Base-by-base conservation (phyloP, 768 basidiomycete genomes). In the Sarcodon aspratus region DNA sequence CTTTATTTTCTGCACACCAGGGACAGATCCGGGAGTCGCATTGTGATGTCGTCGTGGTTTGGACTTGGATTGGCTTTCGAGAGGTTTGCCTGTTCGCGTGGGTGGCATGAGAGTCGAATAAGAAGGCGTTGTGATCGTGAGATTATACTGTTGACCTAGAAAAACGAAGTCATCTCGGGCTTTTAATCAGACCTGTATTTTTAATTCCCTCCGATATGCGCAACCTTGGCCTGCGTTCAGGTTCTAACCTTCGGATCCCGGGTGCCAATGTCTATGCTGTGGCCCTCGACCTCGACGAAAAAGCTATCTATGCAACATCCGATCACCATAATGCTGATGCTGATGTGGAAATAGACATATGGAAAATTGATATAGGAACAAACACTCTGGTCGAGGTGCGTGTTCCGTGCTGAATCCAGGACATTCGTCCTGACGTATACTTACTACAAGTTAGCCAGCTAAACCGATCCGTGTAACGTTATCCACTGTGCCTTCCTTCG, bases 1-100 rank as follows among this genome's bases (percentile, higher is more conserved):
- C 63, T 96, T 97, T 54, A 95, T 67, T 65, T 91, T 96, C 56
- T 85, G 85, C 6, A 92, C 75, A 12, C 92, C 91, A 3, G 82
- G 83, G 6, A 70, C 46, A 3, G 59, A 63, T 49, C 56, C 27
- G 1, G 48, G 38, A n/a, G 33, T 36, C 13, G 47, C 33, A 27
- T 57, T 51, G 12, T 55, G 37, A 43, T 60, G 58, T 3, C 59
- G 32, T 36, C 49, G 8, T 51, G 27, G 8, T 18, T 54, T 57
- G 18, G 54, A 48, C 33, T 47, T 57, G 17, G 54, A 48, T 44
- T 64, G 65, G 9, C 51, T 59, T 50, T 63, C 64, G 44, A 58
- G 51, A 4, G 50, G 15, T 12, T 46, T n/a, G 18, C 27, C 40
- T 13, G 40, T 42, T 5, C 40, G 40, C 2, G 40, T 17, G 2